phyloP scores from a whole-genome alignment of 805 yeast genomes.

The Yarrowia osloensis region DNA sequence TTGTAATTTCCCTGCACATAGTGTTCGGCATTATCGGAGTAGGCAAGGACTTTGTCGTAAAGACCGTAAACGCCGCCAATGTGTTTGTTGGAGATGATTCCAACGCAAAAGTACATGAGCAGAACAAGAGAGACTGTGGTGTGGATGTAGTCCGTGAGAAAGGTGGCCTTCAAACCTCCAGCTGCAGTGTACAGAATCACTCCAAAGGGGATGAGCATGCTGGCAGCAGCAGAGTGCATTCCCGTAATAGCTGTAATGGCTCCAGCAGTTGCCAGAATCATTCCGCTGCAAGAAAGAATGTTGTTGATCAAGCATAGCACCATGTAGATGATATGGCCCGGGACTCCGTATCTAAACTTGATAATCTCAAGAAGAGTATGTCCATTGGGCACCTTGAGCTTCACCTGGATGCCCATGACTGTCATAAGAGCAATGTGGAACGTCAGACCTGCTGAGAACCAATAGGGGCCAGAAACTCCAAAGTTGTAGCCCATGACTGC shows the following conservation, averaged over 20 bases:
- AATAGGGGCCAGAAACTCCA: conserved; percentile 62
- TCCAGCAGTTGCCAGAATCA: conserved; percentile 51
- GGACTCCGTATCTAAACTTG: conserved; percentile 64
- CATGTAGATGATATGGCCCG: conserved; percentile 50
- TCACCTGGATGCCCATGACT: conserved; percentile 75
- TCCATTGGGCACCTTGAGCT: conserved; percentile 75
- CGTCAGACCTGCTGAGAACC: conserved; percentile 78
- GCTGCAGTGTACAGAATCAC: conserved; percentile 53
- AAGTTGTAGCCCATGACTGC: conserved; percentile 47
- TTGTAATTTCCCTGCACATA: conserved; percentile 36
- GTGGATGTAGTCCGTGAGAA: conserved; percentile 56
- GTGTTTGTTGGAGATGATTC: conserved; percentile 44
- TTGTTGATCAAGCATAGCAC: conserved; percentile 33
- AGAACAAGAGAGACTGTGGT: conserved; percentile 44
- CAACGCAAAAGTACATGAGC: conserved; percentile 39
- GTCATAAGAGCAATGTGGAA: conserved; percentile 76
- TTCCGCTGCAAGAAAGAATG: conserved; percentile 43
- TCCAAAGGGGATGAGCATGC: conserved; percentile 51
- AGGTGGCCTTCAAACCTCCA: conserved; percentile 57
- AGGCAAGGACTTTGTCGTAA: conserved; percentile 49
- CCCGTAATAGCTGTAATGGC: conserved; percentile 49
- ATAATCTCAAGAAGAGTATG: conserved; percentile 80
- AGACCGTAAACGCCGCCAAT: conserved; percentile 51
- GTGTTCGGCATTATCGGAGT: conserved; percentile 40
- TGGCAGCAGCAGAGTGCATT: conserved; percentile 51